Conservation (phyloP, 2,329 filamentous ascomycete species). For the Colletotrichum abscissum region DNA sequence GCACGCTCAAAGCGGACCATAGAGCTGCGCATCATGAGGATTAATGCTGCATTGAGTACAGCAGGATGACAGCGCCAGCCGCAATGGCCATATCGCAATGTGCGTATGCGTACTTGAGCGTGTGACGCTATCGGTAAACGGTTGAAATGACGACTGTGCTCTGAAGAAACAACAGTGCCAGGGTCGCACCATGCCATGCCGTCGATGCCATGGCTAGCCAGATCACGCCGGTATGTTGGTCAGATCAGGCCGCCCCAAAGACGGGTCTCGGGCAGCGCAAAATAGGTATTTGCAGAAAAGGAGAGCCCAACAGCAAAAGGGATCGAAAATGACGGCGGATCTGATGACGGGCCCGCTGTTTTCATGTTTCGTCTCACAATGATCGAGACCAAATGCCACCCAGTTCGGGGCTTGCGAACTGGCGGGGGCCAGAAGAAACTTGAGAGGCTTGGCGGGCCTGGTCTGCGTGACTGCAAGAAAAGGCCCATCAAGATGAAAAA, state of each 20-base stretch:
- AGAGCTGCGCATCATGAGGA: background rate
- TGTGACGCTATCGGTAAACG: background rate
- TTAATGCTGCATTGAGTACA: background rate
- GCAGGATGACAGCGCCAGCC: background rate
- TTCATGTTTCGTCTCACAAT: constrained; percentile 28
- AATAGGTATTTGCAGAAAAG: background rate
- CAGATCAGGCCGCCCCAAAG: constrained; percentile 2
- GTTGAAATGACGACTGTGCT: background rate
- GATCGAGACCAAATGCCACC: constrained; percentile 23
- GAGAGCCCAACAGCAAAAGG: constrained; percentile 7
- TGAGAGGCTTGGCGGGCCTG: constrained; percentile 8
- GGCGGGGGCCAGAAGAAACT: constrained; percentile 26
- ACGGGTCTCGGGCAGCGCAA: constrained; percentile 15
- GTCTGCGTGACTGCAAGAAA: constrained; percentile 14
- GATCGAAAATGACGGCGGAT: constrained; percentile 15
- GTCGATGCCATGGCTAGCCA: background rate
- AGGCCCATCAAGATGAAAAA: background rate
- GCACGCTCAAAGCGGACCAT: too few species aligned
- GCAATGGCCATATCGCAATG: background rate
- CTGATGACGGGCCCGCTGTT: constrained; percentile 19
- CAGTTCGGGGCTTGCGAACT: constrained; percentile 32
- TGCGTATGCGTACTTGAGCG: background rate
- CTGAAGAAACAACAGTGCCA: background rate
- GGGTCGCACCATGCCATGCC: background rate
- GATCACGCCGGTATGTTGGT: background rate